phyloP scores from a whole-genome alignment of 345 rosid genomes.

The Populus alba region DNA sequence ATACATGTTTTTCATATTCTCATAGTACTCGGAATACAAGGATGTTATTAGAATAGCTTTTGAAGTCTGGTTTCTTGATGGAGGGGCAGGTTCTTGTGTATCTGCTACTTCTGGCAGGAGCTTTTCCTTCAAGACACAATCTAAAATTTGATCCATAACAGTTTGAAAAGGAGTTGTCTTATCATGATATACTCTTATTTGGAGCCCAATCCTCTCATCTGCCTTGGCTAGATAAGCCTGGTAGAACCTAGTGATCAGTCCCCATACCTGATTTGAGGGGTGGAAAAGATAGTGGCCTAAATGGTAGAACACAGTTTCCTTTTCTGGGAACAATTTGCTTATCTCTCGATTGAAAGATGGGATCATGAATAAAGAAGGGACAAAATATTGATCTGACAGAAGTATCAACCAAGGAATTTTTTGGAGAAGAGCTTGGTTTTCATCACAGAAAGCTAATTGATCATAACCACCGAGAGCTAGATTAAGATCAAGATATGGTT shows the following conservation, averaged over 20 bases:
- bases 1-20: neutral
- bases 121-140: constrained; percentile 13
- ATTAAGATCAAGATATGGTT: constrained; percentile 3
- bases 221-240: constrained; percentile 20
- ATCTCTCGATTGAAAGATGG: constrained; percentile 10
- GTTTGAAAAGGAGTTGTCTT: neutral
- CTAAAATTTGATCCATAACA: constrained; percentile 13
- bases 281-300: constrained; percentile 26
- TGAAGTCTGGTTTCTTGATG: neutral
- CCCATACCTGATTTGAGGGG: constrained; percentile 29
- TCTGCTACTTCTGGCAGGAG: constrained; percentile 12
- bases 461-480: neutral
- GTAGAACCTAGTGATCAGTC: constrained; percentile 20
- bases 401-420: constrained; percentile 22
- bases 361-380: constrained; percentile 23
- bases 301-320: constrained; percentile 26
- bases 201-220: constrained; percentile 23
- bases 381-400: constrained; percentile 25
- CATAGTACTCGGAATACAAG: neutral
- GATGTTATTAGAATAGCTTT: constrained; percentile 24
- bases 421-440: constrained; percentile 9
- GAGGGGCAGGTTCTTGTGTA: neutral
- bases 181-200: constrained; percentile 17
- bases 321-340: constrained; percentile 21
- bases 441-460: constrained; percentile 11